Evolutionary conservation across 768 basidiomycete species (phyloP), one percentile per base, ranked within the genome.

Genomic region (Pleurotus salmoneostramineus): DNA sequence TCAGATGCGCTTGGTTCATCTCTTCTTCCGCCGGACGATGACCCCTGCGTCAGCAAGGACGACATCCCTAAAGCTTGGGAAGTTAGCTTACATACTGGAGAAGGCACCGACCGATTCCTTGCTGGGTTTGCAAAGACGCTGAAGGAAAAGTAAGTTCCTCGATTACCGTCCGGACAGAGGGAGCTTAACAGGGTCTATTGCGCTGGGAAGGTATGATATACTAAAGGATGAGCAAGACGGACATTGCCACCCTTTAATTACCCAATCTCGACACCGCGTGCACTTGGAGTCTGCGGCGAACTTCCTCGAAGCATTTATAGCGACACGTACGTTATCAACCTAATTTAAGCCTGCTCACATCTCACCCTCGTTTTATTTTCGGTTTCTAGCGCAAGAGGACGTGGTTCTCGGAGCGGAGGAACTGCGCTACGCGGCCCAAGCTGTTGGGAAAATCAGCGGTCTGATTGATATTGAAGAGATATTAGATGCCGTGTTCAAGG

Each of bases 341-440:
- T 15, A 21, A n/a, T 56, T 31, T 27, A 27, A 27, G 21, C 21
- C 21, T 27, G 21, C 21, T 27, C 1, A 27, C 21, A 27, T 27
- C 21, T 27, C 21, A 27, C 31, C 21, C 48, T 56, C 17, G 40
- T 40, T 32, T 40, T 12, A 40, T 6, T 10, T 49, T 17, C n/a
- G 47, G n/a, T 12, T 43, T 50, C n/a, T 65, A 87, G 87, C 81
- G 6, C 64, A 81, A 1, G 77, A 81, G n/a, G 90, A 94, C 60
- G 73, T 95, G 3, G 92, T 95, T 5, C 67, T 91, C 8, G 92
- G 83, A 4, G 93, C 93, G 0, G 94, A 96, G 68, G 92, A 94
- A 66, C 77, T 96, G 27, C 84, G 94, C 27, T 93, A 94, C 66
- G 94, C 93, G 1, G 86, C 88, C 0, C 81, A 83, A 58, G 87